These are phyloP conservation scores for Hydnomerulius pinastri DNA, from an alignment of 768 basidiomycete genomes.

Conservation along the genomic window DNA sequence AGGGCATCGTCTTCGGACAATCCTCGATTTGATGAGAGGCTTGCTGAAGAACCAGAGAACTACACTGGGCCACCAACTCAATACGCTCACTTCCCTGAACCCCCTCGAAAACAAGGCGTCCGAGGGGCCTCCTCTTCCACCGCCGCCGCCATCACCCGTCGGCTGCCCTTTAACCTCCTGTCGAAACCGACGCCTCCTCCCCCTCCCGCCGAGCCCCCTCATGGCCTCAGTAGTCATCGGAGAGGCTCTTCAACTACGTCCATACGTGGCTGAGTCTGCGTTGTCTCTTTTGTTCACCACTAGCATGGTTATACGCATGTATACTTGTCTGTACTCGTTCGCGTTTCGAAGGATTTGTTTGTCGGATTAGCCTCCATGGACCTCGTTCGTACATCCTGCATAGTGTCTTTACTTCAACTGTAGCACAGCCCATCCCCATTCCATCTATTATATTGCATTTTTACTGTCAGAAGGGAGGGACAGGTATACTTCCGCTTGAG, in stretches of 20 bases:
- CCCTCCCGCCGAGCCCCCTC: constrained; percentile 22
- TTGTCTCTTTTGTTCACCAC: not conserved
- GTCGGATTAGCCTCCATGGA: constrained; percentile 29
- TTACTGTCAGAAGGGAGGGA: too few relatives aligned
- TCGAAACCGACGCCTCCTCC: constrained; percentile 49
- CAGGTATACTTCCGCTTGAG: too few relatives aligned
- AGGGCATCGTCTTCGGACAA: constrained; percentile 62
- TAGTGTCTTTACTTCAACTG: constrained; percentile 15
- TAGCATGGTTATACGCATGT: constrained; percentile 12
- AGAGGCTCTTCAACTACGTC: constrained; percentile 46
- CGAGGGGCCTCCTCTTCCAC: constrained; percentile 43
- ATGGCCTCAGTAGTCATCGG: constrained; percentile 35
- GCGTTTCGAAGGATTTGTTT: constrained; percentile 17
- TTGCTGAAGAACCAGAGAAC: constrained; percentile 47
- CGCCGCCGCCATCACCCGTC: constrained; percentile 51
- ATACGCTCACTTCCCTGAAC: constrained; percentile 73
- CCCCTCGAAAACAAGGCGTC: constrained; percentile 51
- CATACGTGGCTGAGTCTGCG: constrained; percentile 28
- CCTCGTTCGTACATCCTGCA: constrained; percentile 12
- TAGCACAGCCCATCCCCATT: constrained; percentile 12
- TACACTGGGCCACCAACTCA: constrained; percentile 69
- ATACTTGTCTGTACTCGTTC: constrained; percentile 9
- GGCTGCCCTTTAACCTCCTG: constrained; percentile 70
- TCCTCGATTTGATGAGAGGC: constrained; percentile 37
- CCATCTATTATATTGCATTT: not conserved